Base-by-base conservation (phyloP, 2,329 filamentous ascomycete genomes). In the Pseudopithomyces maydicus region DNA sequence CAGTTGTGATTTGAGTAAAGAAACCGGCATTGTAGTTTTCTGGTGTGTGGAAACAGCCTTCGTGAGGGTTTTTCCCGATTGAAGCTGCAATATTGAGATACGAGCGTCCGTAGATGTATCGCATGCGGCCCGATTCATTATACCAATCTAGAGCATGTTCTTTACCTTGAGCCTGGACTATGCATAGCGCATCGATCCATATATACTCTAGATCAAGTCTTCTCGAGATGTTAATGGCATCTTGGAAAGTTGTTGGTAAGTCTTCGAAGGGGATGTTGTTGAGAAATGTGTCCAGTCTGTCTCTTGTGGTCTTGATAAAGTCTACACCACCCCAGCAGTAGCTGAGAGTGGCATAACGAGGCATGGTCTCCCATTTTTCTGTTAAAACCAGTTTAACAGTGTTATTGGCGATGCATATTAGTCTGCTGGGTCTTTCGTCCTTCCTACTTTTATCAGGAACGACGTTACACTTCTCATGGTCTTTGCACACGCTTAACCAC, bases 161-260 rank as follows among this genome's bases (percentile, higher is more conserved):
- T 6, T 42, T 11, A 11, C 39, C 39, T n/a, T 42, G n/a, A 20
- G 39, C 53, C 35, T 55, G 58, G 15, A 64, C 38, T 15, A 64
- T 64, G 29, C 59, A 64, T 7, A 64, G 39, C 1, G 54, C 55
- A 22, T 64, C 61, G 29, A 64, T 62, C 61, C 61, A 64, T 1
- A 64, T 42, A 44, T 63, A 64, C 17, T 42, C 35, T 20, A 52
- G 10, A 14, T 23, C 39, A 32, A 52, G 23, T 42, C 32, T 32
- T n/a, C 38, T 38, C 8, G 49, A 23, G 22, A 43, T 38, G 10
- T 32, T 6, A 17, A 52, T 35, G 14, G 49, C 49, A 43, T 52
- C 49, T 33, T 44, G 36, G 23, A 52, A 52, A n/a, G 49, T 52
- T 32, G 29, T 52, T 33, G 49, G 36, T 8, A 52, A 17, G 19